These are phyloP conservation scores for Vinca minor DNA, from an alignment of 257 asterid genomes.

Conservation along the genomic window DNA sequence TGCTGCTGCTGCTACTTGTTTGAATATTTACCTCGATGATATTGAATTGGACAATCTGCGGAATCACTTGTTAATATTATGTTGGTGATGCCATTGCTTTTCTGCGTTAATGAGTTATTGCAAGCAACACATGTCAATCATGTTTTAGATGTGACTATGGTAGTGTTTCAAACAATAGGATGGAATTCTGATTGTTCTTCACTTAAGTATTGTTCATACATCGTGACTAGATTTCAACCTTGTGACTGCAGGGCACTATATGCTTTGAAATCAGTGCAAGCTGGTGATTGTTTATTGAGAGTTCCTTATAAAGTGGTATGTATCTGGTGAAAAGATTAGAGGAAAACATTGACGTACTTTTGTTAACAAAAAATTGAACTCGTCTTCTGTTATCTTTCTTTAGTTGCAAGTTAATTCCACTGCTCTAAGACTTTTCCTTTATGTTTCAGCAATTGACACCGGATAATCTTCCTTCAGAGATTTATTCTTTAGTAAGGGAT, in stretches of 20 bases:
- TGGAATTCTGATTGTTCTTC: background rate
- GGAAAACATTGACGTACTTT: background rate
- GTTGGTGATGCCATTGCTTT: background rate
- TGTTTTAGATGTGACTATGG: background rate
- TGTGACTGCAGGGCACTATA: constrained; percentile 38
- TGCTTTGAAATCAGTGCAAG: constrained; percentile 41
- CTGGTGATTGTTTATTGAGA: constrained; percentile 59
- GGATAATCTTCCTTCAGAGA: constrained; percentile 55
- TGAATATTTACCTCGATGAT: too few species aligned
- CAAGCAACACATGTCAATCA: background rate
- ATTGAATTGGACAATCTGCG: too few species aligned
- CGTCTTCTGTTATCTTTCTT: background rate
- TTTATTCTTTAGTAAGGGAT: constrained; percentile 41
- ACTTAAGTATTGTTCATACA: background rate
- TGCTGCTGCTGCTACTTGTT: too few species aligned
- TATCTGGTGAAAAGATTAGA: background rate
- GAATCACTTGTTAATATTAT: background rate
- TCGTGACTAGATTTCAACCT: background rate
- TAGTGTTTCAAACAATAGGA: background rate
- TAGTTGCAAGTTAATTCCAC: background rate
- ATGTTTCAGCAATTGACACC: constrained; percentile 49
- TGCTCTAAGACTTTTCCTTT: constrained; percentile 1
- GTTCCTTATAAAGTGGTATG: constrained; percentile 56
- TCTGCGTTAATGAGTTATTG: background rate
- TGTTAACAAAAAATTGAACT: background rate